Percentiles rank a stretch among this genome's conserved stretches.
phyloP scores from a whole-genome alignment of 345 rosid genomes.

The Gossypium longicalyx region DNA sequence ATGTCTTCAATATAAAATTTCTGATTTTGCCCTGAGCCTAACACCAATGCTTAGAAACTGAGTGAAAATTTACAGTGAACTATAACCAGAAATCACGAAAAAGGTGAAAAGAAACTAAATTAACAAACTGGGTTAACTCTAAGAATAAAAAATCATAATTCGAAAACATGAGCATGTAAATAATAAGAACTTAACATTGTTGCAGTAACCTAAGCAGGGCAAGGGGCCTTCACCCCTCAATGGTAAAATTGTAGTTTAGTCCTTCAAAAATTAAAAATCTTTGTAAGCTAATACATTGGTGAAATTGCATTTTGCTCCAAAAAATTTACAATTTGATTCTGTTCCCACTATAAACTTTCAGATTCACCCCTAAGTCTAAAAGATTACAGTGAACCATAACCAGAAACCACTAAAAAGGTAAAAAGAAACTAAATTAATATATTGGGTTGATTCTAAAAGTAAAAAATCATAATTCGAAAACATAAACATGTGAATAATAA shows the following conservation, averaged over 20 bases:
- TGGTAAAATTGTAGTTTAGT: no score
- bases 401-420: not conserved
- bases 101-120: not conserved
- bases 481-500: not conserved
- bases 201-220: no score
- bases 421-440: not conserved
- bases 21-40: no score
- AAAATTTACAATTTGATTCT: no score
- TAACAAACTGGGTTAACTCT: not conserved
- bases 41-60: not conserved
- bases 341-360: no score
- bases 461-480: not conserved
- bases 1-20: no score
- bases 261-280: no score
- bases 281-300: no score
- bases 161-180: not conserved
- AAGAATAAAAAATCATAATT: not conserved
- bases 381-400: not conserved
- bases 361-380: not conserved
- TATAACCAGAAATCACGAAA: not conserved
- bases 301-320: no score
- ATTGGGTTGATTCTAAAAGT: not conserved
- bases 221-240: no score
- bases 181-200: not conserved
- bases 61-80: slow-evolving; percentile 6